Evolutionary conservation across 768 basidiomycete genomes (phyloP).

Genomic region (Trametes cinnabarina): DNA sequence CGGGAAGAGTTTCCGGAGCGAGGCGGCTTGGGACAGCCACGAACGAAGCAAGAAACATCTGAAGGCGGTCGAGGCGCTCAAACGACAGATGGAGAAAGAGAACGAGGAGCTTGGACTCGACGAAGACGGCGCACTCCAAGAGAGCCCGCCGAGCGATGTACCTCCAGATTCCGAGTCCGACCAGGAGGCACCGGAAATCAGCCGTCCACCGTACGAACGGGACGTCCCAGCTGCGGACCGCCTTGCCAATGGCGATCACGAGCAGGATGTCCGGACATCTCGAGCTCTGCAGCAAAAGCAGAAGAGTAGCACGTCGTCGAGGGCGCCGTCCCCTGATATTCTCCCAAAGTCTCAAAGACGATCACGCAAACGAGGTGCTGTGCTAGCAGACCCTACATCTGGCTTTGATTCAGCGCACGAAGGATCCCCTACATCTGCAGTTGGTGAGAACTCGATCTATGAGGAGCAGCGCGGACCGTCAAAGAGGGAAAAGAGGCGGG

Average conservation of each 20-base stretch:
- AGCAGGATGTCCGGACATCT: not conserved
- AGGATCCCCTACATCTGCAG: not conserved
- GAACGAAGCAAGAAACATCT: constrained; percentile 94
- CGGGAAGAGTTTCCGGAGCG: constrained; percentile 82
- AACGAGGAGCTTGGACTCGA: constrained; percentile 60
- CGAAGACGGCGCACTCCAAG: constrained; percentile 29
- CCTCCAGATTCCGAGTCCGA: constrained; percentile 1
- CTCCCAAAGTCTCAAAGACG: constrained; percentile 14
- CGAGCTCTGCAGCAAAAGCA: constrained; percentile 11
- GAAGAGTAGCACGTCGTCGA: constrained; percentile 26
- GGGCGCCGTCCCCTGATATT: constrained; percentile 10
- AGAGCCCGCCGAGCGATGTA: constrained; percentile 12
- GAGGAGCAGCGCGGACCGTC: constrained; percentile 40
- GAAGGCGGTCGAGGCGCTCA: constrained; percentile 79
- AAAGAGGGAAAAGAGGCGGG: constrained; percentile 80
- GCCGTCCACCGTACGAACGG: not conserved
- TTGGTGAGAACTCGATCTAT: constrained; percentile 2
- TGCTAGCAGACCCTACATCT: not conserved
- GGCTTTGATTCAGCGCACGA: not conserved
- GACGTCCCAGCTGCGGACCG: not conserved
- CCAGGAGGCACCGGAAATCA: constrained; percentile 1
- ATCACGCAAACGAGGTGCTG: not conserved
- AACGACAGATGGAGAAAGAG: constrained; percentile 74
- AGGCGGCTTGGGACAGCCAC: constrained; percentile 94
- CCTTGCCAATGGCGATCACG: constrained; percentile 4